Conservation (phyloP, 148 eudicot genomes). For the Vaccinium vitisidaea region DNA sequence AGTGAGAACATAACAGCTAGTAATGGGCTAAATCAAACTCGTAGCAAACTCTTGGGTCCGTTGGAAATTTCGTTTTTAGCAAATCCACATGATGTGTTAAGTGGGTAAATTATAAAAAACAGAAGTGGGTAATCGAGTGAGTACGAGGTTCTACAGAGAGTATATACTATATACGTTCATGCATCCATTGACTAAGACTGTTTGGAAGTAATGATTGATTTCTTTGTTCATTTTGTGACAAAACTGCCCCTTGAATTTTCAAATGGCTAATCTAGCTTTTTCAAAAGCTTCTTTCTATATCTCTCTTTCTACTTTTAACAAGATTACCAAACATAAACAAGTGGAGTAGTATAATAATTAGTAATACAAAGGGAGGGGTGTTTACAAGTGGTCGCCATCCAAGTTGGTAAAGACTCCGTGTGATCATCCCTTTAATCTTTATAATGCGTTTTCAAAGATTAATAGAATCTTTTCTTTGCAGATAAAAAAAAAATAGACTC, state of each 20-base stretch:
- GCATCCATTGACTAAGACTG: constrained; percentile 12
- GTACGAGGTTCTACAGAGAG: constrained; percentile 12
- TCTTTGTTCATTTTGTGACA: constrained; percentile 23
- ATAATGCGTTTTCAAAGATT: too few relatives aligned
- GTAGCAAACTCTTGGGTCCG: neutral
- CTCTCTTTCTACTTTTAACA: constrained; percentile 22
- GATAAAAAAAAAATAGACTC: too few relatives aligned
- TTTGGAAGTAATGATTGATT: neutral
- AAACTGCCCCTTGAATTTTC: constrained; percentile 26
- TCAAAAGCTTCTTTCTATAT: constrained; percentile 37
- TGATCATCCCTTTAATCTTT: too few relatives aligned
- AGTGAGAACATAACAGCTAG: too few relatives aligned
- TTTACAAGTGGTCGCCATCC: neutral
- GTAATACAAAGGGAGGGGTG: neutral
- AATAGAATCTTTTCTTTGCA: too few relatives aligned
- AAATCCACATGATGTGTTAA: neutral
- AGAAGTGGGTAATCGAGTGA: neutral
- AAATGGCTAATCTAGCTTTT: constrained; percentile 38
- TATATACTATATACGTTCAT: neutral
- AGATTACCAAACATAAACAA: neutral
- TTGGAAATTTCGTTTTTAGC: too few relatives aligned
- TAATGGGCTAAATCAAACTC: neutral
- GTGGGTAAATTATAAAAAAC: too few relatives aligned
- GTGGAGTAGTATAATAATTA: neutral
- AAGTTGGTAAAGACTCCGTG: too few relatives aligned